Evolutionary conservation across 805 yeast genomes (phyloP).

Genomic region (Candida suzukii): DNA sequence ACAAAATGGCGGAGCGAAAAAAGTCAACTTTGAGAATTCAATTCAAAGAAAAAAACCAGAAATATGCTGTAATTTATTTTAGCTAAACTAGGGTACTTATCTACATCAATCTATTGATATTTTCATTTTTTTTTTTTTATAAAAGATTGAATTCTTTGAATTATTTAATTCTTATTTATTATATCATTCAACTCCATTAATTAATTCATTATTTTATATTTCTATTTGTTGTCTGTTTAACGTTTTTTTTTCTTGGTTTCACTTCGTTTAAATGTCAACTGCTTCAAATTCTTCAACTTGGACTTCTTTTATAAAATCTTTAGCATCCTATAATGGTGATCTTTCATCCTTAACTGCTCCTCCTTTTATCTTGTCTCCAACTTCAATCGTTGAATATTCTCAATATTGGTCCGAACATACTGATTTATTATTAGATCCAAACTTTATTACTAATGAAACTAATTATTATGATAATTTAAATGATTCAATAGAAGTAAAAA

Average conservation of each 20-base stretch:
- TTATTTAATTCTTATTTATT: too few relatives aligned
- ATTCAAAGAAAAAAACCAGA: too few relatives aligned
- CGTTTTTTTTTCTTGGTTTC: too few relatives aligned
- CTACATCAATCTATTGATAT: too few relatives aligned
- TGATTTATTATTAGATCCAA: constrained; percentile 72
- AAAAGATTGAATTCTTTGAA: too few relatives aligned
- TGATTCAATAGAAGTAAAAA: constrained; percentile 46
- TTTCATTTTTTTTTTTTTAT: too few relatives aligned
- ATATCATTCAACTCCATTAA: too few relatives aligned
- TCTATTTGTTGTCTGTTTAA: background rate
- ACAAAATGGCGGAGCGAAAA: too few relatives aligned
- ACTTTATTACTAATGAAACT: constrained; percentile 28
- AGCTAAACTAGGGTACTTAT: too few relatives aligned
- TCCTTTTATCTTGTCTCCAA: constrained; percentile 89
- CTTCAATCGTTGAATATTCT: constrained; percentile 84
- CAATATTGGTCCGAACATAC: constrained; percentile 96
- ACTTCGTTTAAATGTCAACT: constrained; percentile 2
- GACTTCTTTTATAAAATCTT: constrained; percentile 85
- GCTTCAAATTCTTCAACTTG: constrained; percentile 53
- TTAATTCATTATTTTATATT: too few relatives aligned
- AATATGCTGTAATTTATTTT: too few relatives aligned
- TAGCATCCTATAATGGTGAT: constrained; percentile 91
- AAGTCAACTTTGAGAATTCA: too few relatives aligned
- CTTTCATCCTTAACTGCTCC: constrained; percentile 94
- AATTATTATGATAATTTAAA: constrained; percentile 27